These are phyloP conservation scores for Colletotrichum endophyticum DNA, from an alignment of 2,329 filamentous ascomycete genomes.

Conservation along the genomic window DNA sequence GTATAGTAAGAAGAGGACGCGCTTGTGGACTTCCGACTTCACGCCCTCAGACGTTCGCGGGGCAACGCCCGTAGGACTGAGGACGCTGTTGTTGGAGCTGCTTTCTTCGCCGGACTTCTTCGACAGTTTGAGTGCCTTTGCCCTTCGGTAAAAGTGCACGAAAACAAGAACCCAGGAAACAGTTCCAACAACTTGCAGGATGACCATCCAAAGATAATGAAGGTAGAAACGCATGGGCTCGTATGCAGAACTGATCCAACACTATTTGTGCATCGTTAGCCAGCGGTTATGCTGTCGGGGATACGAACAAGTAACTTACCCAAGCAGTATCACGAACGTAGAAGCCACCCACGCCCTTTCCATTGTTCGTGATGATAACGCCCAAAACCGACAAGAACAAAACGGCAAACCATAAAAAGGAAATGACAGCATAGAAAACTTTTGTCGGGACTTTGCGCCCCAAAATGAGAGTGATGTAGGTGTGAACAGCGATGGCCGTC, in stretches of 20 bases:
- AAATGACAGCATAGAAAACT: slow-evolving; percentile 47
- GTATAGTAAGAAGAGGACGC: slow-evolving; percentile 57
- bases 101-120: not conserved
- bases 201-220: slow-evolving; percentile 68
- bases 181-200: slow-evolving; percentile 38
- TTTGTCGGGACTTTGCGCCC: slow-evolving; percentile 49
- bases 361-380: slow-evolving; percentile 6
- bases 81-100: not conserved
- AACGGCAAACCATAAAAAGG: slow-evolving; percentile 51
- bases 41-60: not conserved
- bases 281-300: not conserved
- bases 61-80: not conserved
- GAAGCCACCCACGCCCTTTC: slow-evolving; percentile 24
- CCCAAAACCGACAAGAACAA: slow-evolving; percentile 2
- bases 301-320: slow-evolving; percentile 39
- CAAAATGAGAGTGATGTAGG: slow-evolving; percentile 57
- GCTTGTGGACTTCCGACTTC: not conserved
- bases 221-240: slow-evolving; percentile 58
- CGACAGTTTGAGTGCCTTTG: not conserved
- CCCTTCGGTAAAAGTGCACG: slow-evolving; percentile 29
- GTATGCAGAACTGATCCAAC: slow-evolving; percentile 64
- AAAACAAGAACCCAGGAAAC: slow-evolving; percentile 41
- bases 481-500: slow-evolving; percentile 61
- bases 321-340: slow-evolving; percentile 62
- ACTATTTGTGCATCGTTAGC: slow-evolving; percentile 39